Conservation (phyloP, 129 eudicot genomes). For the Flaveria robusta region DNA sequence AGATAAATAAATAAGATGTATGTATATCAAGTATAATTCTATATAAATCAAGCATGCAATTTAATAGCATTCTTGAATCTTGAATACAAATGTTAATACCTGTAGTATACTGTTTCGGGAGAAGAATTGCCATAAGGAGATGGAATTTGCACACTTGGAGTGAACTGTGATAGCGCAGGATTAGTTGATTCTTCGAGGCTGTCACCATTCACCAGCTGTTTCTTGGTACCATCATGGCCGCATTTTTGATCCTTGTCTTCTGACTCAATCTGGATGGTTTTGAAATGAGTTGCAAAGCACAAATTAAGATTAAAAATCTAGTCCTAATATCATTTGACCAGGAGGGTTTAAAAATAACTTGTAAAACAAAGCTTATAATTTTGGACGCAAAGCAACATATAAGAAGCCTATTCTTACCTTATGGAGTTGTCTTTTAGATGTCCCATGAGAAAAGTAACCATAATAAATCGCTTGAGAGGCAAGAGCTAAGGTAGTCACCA, state of each 20-base stretch:
- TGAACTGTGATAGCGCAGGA: slow-evolving; percentile 32
- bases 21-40: not conserved
- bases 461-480: slow-evolving; percentile 60
- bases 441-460: slow-evolving; percentile 52
- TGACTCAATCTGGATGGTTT: slow-evolving; percentile 36
- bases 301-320: not conserved
- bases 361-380: not conserved
- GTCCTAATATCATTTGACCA: not conserved
- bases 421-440: slow-evolving; percentile 40
- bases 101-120: slow-evolving; percentile 56
- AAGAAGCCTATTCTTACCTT: slow-evolving; percentile 41
- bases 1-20: not conserved
- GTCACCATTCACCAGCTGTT: slow-evolving; percentile 22
- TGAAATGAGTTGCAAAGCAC: not conserved
- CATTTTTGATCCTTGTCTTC: slow-evolving; percentile 26
- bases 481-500: slow-evolving; percentile 63
- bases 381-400: not conserved
- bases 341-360: not conserved
- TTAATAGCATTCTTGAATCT: slow-evolving; percentile 5
- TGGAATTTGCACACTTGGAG: slow-evolving; percentile 58
- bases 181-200: slow-evolving; percentile 27
- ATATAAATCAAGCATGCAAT: not conserved
- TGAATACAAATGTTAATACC: slow-evolving; percentile 33
- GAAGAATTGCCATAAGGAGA: slow-evolving; percentile 27
- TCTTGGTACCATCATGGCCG: slow-evolving; percentile 3